Evolutionary conservation across 1,139 yeast species (phyloP).

Genomic region (Diutina sp.): DNA sequence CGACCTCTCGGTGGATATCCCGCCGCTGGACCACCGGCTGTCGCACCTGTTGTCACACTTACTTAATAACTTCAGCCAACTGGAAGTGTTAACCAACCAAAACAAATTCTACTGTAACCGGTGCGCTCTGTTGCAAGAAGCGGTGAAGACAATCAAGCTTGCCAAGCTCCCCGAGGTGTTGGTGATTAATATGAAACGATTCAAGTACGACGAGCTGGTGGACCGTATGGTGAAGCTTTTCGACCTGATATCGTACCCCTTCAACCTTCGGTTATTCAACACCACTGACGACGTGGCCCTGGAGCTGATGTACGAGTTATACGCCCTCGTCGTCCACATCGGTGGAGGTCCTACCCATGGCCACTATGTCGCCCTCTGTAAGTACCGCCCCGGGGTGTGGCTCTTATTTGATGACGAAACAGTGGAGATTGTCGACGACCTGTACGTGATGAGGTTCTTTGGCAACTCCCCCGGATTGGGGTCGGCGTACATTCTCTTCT

Average conservation of each 20-base stretch:
- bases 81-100: conserved; percentile 74
- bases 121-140: conserved; percentile 88
- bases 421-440: conserved; percentile 78
- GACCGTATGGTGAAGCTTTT: conserved; percentile 50
- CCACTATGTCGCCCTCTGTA: conserved; percentile 81
- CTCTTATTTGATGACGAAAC: conserved; percentile 89
- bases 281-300: conserved; percentile 34
- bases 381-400: conserved; percentile 77
- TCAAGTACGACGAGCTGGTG: conserved; percentile 77
- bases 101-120: conserved; percentile 90
- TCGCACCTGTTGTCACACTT: conserved; percentile 59
- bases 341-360: conserved; percentile 99
- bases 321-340: conserved; percentile 81
- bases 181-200: conserved; percentile 78
- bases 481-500: conserved; percentile 82
- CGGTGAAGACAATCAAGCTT: conserved; percentile 81
- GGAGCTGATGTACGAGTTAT: conserved; percentile 54
- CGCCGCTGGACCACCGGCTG: conserved; percentile 39
- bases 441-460: conserved; percentile 72
- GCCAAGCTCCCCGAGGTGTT: conserved; percentile 67
- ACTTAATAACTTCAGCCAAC: conserved; percentile 67
- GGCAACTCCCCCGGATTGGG: conserved; percentile 87
- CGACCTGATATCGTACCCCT: conserved; percentile 74
- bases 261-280: conserved; percentile 59
- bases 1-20: conserved; percentile 79